phyloP scores from a whole-genome alignment of 2,329 filamentous ascomycete genomes.

The Fusarium poae region DNA sequence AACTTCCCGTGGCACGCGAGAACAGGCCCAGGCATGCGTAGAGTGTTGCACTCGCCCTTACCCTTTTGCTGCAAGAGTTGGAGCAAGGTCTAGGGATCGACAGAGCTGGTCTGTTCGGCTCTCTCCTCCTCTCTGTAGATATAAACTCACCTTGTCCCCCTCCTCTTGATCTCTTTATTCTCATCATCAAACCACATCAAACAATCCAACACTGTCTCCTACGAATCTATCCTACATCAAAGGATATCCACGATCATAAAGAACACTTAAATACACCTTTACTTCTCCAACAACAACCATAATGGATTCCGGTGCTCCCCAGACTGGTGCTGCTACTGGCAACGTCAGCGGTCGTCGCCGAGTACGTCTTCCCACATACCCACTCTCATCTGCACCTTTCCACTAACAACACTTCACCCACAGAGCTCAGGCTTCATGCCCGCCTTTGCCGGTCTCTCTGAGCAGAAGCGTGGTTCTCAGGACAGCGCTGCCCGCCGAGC shows the following conservation, averaged over 20 bases:
- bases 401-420: neutral
- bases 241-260: neutral
- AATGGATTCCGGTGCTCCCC: constrained; percentile 51
- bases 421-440: constrained; percentile 63
- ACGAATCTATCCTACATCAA: constrained; percentile 10
- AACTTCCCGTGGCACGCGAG: constrained; percentile 31
- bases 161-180: neutral
- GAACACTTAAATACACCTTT: neutral
- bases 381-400: neutral
- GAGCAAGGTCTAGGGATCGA: constrained; percentile 22
- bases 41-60: constrained; percentile 24
- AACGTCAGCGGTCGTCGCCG: constrained; percentile 49
- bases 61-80: constrained; percentile 14
- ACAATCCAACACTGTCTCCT: neutral
- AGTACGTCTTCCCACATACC: constrained; percentile 33
- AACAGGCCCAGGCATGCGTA: constrained; percentile 31
- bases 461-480: constrained; percentile 63
- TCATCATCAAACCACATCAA: neutral
- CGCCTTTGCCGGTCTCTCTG: constrained; percentile 64
- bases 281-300: constrained; percentile 17
- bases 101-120: constrained; percentile 32
- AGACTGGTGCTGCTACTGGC: constrained; percentile 33
- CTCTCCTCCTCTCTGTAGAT: constrained; percentile 18
- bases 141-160: constrained; percentile 29
- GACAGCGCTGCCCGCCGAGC: constrained; percentile 64